Base-by-base conservation (phyloP, 345 rosid species). In the Boechera retrofracta region DNA sequence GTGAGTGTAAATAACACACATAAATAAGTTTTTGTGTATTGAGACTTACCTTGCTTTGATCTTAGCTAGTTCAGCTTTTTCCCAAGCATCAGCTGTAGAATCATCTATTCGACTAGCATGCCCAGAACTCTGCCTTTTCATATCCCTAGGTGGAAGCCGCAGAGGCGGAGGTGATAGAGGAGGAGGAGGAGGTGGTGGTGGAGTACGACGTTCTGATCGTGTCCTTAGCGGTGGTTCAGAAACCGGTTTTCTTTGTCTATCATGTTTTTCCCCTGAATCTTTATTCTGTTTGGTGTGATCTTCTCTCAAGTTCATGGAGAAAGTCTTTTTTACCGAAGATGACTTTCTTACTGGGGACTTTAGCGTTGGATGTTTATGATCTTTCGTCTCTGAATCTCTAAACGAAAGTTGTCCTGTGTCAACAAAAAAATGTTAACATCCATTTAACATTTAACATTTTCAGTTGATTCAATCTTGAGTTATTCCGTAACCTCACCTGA, bases 11-110 rank as follows among this genome's bases (percentile, higher is more conserved):
- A 12, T 4, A 59, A 61, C 52, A 24, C 11, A 44, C 6, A 29
- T 28, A 15, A 5, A 13, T 15, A 7, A 10, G 1, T 36, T 16
- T 24, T 35, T 38, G 1, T 65, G 45, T 3, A 28, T 7, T 21
- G 68, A 72, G 73, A 72, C 41, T 54, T 84, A 87, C 98, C 79
- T 74, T 78, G 78, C 85, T 70, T 82, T 82, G 77, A 91, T 86
- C 85, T 85, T 87, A 41, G 82, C 87, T 68, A 83, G 56, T 78
- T 91, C 83, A 49, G 83, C 75, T 56, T 64, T 85, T 79, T 86
- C 88, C 98, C 97, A 91, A 42, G 73, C 80, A 64, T 86, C 88
- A 69, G 91, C 96, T 35, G 75, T 38, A n/a, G 76, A 42, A 29
- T 73, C 79, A 54, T 69, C 64, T 39, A 55, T 45, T 24, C 75